These are phyloP conservation scores for Podospora fimiseda DNA, from an alignment of 495 filamentous ascomycete genomes.

Conservation along the genomic window DNA sequence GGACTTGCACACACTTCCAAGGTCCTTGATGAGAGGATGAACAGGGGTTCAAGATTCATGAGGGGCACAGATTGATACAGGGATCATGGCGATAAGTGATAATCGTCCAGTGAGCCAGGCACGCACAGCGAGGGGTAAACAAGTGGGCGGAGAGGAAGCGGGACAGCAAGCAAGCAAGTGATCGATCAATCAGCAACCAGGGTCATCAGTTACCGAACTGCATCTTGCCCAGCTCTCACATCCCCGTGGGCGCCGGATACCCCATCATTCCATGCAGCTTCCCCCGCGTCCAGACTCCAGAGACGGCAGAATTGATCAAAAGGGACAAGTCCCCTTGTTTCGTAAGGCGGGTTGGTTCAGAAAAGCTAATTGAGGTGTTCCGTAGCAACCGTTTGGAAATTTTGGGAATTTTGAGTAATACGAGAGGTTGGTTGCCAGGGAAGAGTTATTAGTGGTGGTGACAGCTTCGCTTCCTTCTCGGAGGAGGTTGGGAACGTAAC, in stretches of 20 bases:
- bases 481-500: conserved; percentile 28
- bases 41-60: neutral
- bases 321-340: neutral
- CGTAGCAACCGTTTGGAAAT: conserved; percentile 1
- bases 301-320: neutral
- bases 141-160: conserved; percentile 2
- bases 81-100: conserved; percentile 18
- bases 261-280: conserved; percentile 4
- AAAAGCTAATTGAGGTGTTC: conserved; percentile 11
- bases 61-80: neutral
- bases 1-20: neutral
- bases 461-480: conserved; percentile 8
- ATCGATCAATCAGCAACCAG: conserved; percentile 1
- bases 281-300: neutral
- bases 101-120: conserved; percentile 21
- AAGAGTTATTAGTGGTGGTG: conserved; percentile 3
- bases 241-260: neutral
- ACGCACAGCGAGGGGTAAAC: conserved; percentile 22
- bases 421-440: conserved; percentile 25
- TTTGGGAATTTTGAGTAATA: conserved; percentile 11
- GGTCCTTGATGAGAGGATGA: neutral
- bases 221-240: conserved; percentile 16
- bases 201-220: neutral
- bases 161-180: neutral
- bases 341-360: conserved; percentile 5